Conservation (phyloP, 2,329 filamentous ascomycete genomes). For the Aspergillus luchuensis region DNA sequence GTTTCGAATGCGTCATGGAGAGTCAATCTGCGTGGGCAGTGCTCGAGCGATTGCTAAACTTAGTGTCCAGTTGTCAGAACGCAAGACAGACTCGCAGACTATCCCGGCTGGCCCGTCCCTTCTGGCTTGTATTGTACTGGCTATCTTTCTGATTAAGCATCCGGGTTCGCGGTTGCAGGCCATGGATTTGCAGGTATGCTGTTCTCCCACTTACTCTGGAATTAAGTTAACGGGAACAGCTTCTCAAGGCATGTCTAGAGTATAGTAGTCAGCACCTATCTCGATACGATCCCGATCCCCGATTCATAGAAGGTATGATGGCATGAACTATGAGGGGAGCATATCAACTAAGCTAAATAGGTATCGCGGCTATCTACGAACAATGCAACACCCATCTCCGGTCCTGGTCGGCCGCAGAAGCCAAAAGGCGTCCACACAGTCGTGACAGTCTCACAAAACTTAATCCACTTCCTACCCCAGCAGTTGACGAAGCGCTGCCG, state of each 20-base stretch:
- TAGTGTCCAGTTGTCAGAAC: constrained; percentile 16
- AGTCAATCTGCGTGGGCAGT: constrained; percentile 18
- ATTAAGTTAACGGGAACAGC: background rate
- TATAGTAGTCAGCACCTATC: constrained; percentile 10
- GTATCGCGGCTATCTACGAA: constrained; percentile 14
- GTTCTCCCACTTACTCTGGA: too few species aligned
- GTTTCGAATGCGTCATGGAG: constrained; percentile 13
- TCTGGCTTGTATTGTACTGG: constrained; percentile 17
- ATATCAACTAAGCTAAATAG: background rate
- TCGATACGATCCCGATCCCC: constrained; percentile 5
- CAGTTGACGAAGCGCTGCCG: too few species aligned
- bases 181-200: constrained; percentile 13
- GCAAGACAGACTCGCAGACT: constrained; percentile 7
- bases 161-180: constrained; percentile 7
- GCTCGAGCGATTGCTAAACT: constrained; percentile 19
- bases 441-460: too few species aligned
- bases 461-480: background rate
- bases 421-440: too few species aligned
- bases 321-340: too few species aligned
- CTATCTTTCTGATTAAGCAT: constrained; percentile 19
- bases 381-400: constrained; percentile 4
- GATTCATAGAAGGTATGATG: constrained; percentile 12
- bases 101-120: constrained; percentile 7
- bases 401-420: background rate
- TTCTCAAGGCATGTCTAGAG: constrained; percentile 17